These are phyloP conservation scores for Aspergillus quadrilineatus DNA, from an alignment of 2,329 filamentous ascomycete genomes.

Conservation along the genomic window DNA sequence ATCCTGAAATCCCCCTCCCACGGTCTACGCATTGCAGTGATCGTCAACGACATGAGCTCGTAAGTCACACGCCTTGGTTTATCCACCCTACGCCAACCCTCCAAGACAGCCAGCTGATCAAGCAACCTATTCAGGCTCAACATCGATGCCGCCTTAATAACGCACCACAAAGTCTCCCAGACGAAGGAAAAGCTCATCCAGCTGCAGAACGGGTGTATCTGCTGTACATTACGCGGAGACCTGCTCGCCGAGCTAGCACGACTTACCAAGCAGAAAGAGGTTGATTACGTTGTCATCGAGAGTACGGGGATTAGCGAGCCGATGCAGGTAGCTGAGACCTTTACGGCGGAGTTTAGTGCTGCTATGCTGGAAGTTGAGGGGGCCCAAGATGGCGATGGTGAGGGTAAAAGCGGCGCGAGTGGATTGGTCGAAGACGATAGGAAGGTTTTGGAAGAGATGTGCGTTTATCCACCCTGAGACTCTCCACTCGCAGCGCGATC, in stretches of 20 bases:
- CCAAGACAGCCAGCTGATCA: conserved; percentile 39
- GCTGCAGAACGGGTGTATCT: conserved; percentile 73
- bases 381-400: conserved; percentile 39
- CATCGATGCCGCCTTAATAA: conserved; percentile 63
- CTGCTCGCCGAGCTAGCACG: conserved; percentile 67
- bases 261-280: conserved; percentile 60
- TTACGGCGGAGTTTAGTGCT: conserved; percentile 56
- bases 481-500: no score
- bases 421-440: conserved; percentile 44
- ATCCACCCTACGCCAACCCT: neutral
- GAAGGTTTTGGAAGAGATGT: conserved; percentile 50
- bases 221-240: conserved; percentile 71
- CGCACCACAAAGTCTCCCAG: conserved; percentile 57
- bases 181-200: conserved; percentile 65
- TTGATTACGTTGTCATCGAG: conserved; percentile 72
- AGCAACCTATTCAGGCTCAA: conserved; percentile 51
- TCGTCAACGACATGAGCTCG: conserved; percentile 71
- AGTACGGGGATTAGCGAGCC: conserved; percentile 71
- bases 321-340: conserved; percentile 72
- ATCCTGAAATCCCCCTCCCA: conserved; percentile 65
- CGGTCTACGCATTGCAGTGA: conserved; percentile 67
- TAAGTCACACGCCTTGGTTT: conserved; percentile 29
- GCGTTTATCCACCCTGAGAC: conserved; percentile 1
- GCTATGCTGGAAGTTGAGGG: conserved; percentile 50
- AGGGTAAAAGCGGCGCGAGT: conserved; percentile 33